Conservation (phyloP, 129 eudicot genomes). For the Helichrysum umbraculigerum region DNA sequence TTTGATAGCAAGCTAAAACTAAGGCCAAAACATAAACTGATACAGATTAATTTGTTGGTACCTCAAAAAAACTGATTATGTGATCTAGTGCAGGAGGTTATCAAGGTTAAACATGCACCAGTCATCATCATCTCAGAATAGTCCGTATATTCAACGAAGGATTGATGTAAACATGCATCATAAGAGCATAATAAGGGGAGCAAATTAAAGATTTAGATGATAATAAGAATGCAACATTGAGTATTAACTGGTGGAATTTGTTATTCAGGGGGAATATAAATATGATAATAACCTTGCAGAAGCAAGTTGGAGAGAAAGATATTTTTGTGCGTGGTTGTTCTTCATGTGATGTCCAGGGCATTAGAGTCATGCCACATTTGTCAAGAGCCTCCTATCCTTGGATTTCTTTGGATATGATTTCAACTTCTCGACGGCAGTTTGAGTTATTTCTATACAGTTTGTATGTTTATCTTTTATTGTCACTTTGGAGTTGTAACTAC, state of each 20-base stretch:
- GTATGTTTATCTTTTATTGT: too few species aligned
- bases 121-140: neutral
- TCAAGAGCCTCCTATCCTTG: too few species aligned
- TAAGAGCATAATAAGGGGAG: neutral
- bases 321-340: too few species aligned
- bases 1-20: conserved; percentile 9
- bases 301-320: neutral
- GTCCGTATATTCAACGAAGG: neutral
- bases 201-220: neutral
- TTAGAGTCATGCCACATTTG: too few species aligned
- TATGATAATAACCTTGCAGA: neutral
- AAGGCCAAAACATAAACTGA: conserved; percentile 1
- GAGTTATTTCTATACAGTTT: too few species aligned
- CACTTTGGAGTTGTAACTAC: too few species aligned
- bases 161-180: neutral
- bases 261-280: neutral
- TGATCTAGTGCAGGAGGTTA: neutral
- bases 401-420: too few species aligned
- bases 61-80: conserved; percentile 5
- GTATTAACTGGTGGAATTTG: neutral
- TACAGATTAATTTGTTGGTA: neutral
- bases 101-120: neutral
- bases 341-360: too few species aligned
- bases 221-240: neutral
- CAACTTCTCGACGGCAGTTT: too few species aligned